Evolutionary conservation across 805 yeast species (phyloP).

Genomic region (Dipodascus geniculatus): DNA sequence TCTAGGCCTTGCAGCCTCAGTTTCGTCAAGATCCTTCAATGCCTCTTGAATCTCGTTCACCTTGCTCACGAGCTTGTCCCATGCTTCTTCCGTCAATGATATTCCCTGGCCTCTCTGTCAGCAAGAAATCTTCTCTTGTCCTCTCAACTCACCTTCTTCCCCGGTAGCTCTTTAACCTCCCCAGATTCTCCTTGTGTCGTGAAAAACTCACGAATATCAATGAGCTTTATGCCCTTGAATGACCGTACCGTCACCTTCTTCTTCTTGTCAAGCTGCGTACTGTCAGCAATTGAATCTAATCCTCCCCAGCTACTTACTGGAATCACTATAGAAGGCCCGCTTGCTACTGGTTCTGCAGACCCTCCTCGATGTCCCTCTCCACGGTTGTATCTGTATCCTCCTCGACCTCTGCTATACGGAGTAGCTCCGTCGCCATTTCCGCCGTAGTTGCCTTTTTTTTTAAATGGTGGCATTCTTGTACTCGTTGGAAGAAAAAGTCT

Average conservation of each 20-base stretch:
- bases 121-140: background rate
- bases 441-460: background rate
- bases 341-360: background rate
- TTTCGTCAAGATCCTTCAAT: conserved; percentile 9
- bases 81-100: conserved; percentile 18
- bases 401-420: background rate
- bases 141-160: conserved; percentile 45
- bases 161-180: conserved; percentile 59
- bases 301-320: background rate
- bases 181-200: conserved; percentile 20
- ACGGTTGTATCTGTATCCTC: background rate
- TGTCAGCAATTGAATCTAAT: background rate
- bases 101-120: conserved; percentile 17
- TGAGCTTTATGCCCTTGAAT: conserved; percentile 52
- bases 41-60: conserved; percentile 16
- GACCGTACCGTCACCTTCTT: conserved; percentile 65
- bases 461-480: background rate
- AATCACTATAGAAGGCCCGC: background rate
- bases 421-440: background rate
- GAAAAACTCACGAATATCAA: conserved; percentile 82
- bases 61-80: conserved; percentile 15
- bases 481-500: no score
- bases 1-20: conserved; percentile 2
- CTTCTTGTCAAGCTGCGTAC: conserved; percentile 38
- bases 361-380: background rate